These are phyloP conservation scores for Pulveroboletus sp. DNA, from an alignment of 768 basidiomycete genomes.

Conservation along the genomic window DNA sequence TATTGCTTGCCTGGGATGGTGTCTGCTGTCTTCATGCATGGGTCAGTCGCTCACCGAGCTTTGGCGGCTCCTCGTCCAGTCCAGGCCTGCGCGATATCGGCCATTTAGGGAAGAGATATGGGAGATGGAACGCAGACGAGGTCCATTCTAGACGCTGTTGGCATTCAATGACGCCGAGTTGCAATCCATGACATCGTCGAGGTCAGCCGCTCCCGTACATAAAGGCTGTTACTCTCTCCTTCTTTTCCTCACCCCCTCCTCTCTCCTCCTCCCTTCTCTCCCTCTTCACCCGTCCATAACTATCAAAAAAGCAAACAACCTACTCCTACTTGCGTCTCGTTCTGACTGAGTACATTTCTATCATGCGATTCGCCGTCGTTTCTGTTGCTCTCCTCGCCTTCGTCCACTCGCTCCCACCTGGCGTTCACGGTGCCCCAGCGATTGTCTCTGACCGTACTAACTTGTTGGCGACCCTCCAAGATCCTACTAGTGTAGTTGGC, in stretches of 20 bases:
- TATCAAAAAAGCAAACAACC: conserved; percentile 15
- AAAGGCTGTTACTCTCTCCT: conserved; percentile 8
- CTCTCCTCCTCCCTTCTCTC: conserved; percentile 1
- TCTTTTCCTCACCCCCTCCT: conserved; percentile 11
- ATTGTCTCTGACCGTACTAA: background rate
- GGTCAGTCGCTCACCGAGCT: conserved; percentile 46
- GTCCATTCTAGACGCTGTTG: conserved; percentile 19
- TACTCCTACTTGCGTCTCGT: conserved; percentile 17
- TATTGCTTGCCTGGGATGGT: conserved; percentile 53
- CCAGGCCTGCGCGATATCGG: conserved; percentile 29
- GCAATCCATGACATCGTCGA: conserved; percentile 4
- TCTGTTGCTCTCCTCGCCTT: conserved; percentile 19
- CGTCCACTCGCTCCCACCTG: conserved; percentile 9
- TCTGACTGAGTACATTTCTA: conserved; percentile 21
- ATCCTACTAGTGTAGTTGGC: accelerated
- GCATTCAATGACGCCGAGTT: conserved; percentile 15
- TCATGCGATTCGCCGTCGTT: conserved; percentile 21
- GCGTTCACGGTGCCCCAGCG: conserved; percentile 17
- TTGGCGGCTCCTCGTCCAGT: conserved; percentile 34
- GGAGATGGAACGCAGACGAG: conserved; percentile 53
- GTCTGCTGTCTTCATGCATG: conserved; percentile 63
- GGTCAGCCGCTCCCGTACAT: conserved; percentile 12
- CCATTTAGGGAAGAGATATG: conserved; percentile 46
- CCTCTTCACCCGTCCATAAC: conserved; percentile 8
- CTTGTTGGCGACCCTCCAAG: conserved; percentile 7